Base-by-base conservation (phyloP, 2,329 filamentous ascomycete species). In the Fonsecaea multimorphosa region DNA sequence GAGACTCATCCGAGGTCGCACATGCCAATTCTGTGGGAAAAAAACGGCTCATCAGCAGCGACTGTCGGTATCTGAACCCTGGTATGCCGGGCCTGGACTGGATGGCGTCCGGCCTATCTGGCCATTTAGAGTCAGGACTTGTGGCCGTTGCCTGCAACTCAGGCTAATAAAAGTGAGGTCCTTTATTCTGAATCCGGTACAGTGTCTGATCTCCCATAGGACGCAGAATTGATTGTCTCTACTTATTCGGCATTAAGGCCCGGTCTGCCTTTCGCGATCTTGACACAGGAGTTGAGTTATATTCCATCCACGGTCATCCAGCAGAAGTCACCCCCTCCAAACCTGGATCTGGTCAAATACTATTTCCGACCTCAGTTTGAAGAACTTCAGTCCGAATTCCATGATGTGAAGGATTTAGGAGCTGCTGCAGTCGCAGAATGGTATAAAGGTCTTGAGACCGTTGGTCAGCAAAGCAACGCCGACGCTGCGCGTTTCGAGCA, bases 401-500 rank as follows among this genome's bases (percentile, higher is more conserved):
- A 85, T 51, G 80, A 86, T 4, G 90, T 88, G 61, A 86, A 86
- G 71, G 78, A 81, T n/a, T 83, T 91, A 70, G 90, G 91, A n/a
- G 72, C 83, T 52, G 88, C 88, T 49, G 86, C 89, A 11, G 84
- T 85, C 3, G 89, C 92, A 71, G 91, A 93, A 76, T 95, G 91
- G 91, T 81, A 88, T 32, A 93, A 93, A 77, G 91, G 91, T 9
- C 83, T 95, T 2, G 85, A 87, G 51, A 80, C 79, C 31, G 83
- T 86, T 64, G 89, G 90, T 9, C 86, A 85, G 71, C 82, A 86
- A 65, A 78, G 82, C 56, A 84, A 87, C 71, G 82, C 81, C 11
- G 87, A 91, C 74, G 83, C 86, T 32, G 83, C 86, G 31, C 86
- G 89, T 57, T 94, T 91, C 89, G 91, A 93, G 74, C 89, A 87